These are phyloP conservation scores for Tephrocybe sp. DNA, from an alignment of 768 basidiomycete genomes.

Conservation along the genomic window DNA sequence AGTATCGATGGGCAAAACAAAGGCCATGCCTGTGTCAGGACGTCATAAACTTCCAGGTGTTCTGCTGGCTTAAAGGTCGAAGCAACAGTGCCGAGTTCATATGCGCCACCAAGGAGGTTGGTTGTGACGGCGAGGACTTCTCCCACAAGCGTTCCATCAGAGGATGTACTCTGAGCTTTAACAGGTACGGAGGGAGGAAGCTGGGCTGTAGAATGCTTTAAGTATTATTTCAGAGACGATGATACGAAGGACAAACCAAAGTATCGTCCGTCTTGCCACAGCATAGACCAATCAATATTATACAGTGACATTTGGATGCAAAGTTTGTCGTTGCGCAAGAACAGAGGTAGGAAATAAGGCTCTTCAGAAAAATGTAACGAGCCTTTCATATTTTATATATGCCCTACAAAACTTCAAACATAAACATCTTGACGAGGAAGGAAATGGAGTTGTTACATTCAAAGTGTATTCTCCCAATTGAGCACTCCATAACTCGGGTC, in stretches of 20 bases:
- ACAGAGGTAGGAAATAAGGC: too few relatives aligned
- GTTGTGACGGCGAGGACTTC: constrained; percentile 10
- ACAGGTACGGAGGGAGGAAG: not conserved
- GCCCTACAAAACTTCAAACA: too few relatives aligned
- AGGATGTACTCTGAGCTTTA: constrained; percentile 4
- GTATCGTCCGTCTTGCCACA: constrained; percentile 12
- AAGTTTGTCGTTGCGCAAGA: too few relatives aligned
- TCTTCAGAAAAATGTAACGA: too few relatives aligned
- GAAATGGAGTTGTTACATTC: too few relatives aligned
- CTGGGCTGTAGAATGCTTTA: constrained; percentile 4
- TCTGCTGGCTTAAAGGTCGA: not conserved
- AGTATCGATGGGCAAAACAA: not conserved
- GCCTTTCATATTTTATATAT: too few relatives aligned
- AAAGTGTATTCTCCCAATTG: too few relatives aligned
- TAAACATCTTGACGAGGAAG: too few relatives aligned
- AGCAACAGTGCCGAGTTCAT: constrained; percentile 9
- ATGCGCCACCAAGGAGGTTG: too few relatives aligned
- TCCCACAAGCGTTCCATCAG: constrained; percentile 8
- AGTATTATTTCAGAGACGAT: not conserved
- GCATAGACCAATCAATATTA: constrained; percentile 3
- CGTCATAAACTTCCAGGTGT: constrained; percentile 12
- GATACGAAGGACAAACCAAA: constrained; percentile 8
- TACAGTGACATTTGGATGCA: constrained; percentile 3
- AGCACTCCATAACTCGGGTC: too few relatives aligned
- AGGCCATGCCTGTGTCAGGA: constrained; percentile 11